These are phyloP conservation scores for Cercospora citrullina DNA, from an alignment of 2,329 filamentous ascomycete genomes.

Conservation along the genomic window DNA sequence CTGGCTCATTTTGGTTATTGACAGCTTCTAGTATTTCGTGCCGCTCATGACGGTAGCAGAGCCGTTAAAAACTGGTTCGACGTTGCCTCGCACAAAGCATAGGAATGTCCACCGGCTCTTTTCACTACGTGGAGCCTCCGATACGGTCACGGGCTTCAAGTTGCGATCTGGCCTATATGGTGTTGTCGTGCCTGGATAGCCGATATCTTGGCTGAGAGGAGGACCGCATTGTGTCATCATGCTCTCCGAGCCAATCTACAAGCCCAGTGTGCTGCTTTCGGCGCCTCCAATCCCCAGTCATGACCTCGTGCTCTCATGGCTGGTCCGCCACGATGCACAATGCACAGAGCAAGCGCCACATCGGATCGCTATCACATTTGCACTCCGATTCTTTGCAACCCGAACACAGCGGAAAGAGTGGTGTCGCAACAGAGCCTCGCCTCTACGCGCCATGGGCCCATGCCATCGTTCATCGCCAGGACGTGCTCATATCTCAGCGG, in stretches of 20 bases:
- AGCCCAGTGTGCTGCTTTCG: background rate
- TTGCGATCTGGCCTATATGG: background rate
- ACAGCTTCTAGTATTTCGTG: conserved; percentile 46
- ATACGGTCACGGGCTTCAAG: background rate
- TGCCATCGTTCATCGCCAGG: background rate
- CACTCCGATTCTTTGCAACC: background rate
- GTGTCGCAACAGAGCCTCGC: background rate
- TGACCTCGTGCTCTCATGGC: background rate
- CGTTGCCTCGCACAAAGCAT: conserved; percentile 5
- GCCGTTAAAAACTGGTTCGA: conserved; percentile 46
- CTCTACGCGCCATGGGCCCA: background rate
- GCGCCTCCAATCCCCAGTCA: background rate
- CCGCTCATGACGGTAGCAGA: conserved; percentile 51
- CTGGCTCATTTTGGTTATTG: background rate
- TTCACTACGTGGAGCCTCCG: background rate
- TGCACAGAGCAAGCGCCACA: background rate
- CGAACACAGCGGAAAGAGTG: background rate
- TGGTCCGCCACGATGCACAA: background rate
- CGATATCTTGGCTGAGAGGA: background rate
- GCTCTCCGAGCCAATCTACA: background rate
- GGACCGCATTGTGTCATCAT: background rate
- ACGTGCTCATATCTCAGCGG: background rate
- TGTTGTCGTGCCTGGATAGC: background rate
- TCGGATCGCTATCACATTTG: background rate
- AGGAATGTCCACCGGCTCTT: background rate